Base-by-base conservation (phyloP, 139 green algal genomes). In the Mychonastes homosphaera region DNA sequence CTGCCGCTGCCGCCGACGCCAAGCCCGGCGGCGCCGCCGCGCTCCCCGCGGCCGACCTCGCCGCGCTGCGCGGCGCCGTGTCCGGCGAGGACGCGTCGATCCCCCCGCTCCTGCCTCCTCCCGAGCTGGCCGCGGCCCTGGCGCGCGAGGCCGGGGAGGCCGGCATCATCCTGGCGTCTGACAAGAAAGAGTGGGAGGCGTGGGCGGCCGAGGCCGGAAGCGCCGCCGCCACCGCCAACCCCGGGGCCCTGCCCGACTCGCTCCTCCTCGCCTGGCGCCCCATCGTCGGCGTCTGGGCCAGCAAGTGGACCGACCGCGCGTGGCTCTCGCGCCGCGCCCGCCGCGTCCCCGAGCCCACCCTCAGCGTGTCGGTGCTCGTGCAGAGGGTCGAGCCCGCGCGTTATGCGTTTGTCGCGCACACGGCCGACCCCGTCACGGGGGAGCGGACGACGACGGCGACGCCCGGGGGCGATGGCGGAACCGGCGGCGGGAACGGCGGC, bases 321-420 rank as follows among this genome's bases (percentile, higher is more conserved):
- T 88, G 78, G 77, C 72, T 89, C 3, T 76, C 67, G 56, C 63
- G 80, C 24, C 66, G 74, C 28, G 59, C 81, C 6, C 32, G 66
- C 19, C 72, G 78, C 15, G 64, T 95, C 18, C 52, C 69, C 1
- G 88, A 96, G 32, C 57, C 48, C 9, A 73, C 87, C 45, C 71
- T 96, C 27, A 77, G 62, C 43, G 94, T 96, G 81, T 77, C 67
- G 3, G 81, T 87, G 43, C 84, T 93, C 53, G 67, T 92, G 48
- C 84, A 92, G 65, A 62, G 84, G 74, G 73, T 91, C 19, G 65
- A 90, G 19, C 78, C 81, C 36, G 79, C 76, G 9, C 62, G 84
- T 26, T 95, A 95, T 73, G 84, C 89, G 2, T 97, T 95, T 69
- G 89, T 97, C 55, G 64, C 95, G 45, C 89, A 97, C 84, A 94